phyloP scores from a whole-genome alignment of 116 monocot species.

The Phalaenopsis hybrid region DNA sequence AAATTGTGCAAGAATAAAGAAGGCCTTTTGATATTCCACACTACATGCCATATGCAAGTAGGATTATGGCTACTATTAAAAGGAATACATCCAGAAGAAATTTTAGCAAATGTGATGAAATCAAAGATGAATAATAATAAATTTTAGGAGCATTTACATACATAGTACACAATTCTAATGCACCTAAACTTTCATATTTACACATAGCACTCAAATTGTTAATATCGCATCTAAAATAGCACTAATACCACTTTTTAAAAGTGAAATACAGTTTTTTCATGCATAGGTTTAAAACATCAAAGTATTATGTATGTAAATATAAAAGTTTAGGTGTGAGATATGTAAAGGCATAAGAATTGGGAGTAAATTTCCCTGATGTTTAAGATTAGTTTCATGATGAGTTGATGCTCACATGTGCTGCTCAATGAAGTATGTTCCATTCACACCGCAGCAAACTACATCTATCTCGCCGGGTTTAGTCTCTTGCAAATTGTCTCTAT shows the following conservation, averaged over 20 bases:
- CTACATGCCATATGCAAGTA: neutral
- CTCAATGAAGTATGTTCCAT: constrained; percentile 63
- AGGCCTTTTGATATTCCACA: neutral
- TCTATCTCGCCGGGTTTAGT: constrained; percentile 22
- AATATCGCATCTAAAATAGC: no score
- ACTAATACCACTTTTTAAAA: no score
- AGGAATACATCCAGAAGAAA: neutral
- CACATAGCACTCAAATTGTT: no score
- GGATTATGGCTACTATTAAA: neutral
- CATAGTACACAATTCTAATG: no score
- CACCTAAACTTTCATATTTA: no score
- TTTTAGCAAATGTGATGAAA: neutral
- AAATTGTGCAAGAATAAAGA: neutral
- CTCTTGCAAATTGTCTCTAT: constrained; percentile 20
- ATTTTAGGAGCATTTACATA: no score
- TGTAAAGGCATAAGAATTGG: no score
- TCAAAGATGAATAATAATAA: neutral
- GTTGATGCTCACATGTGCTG: constrained; percentile 63
- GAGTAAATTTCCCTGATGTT: neutral
- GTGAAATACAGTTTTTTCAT: no score
- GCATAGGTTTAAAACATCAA: no score
- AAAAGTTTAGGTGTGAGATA: no score
- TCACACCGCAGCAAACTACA: constrained; percentile 67
- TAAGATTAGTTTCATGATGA: neutral
- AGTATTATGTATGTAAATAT: no score